Conservation (phyloP, 2,329 filamentous ascomycete genomes). For the Madurella fahalii region DNA sequence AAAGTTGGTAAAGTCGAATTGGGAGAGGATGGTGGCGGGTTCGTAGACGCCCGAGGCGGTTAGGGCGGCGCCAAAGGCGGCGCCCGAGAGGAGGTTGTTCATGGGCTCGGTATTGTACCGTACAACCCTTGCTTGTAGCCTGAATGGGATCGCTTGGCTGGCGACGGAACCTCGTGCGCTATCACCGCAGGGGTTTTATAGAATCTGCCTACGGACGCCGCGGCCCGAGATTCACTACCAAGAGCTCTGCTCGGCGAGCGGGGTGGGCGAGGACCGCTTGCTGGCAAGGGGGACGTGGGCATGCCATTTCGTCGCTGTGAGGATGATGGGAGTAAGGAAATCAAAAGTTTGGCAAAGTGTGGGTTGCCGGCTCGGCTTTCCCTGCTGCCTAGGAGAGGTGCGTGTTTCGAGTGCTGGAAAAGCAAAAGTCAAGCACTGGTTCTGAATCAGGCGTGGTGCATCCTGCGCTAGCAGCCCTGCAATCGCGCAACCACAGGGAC, state of each 20-base stretch:
- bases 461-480: too few species aligned
- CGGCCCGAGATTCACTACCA: not conserved
- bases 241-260: too few species aligned
- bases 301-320: too few species aligned
- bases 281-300: too few species aligned
- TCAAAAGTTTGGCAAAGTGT: too few species aligned
- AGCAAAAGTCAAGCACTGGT: too few species aligned
- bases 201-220: not conserved
- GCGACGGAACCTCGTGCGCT: not conserved
- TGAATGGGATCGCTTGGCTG: not conserved
- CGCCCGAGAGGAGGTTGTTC: slow-evolving; percentile 40
- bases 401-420: too few species aligned
- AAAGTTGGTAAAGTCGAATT: slow-evolving; percentile 58
- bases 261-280: too few species aligned
- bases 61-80: slow-evolving; percentile 59
- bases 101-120: slow-evolving; percentile 7
- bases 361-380: too few species aligned
- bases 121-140: not conserved
- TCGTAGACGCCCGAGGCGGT: slow-evolving; percentile 57
- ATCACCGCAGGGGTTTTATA: not conserved
- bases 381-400: too few species aligned
- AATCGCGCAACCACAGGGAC: not conserved
- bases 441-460: too few species aligned
- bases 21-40: slow-evolving; percentile 55
- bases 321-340: too few species aligned